Evolutionary conservation across 176 grass and related monocot species (phyloP), one percentile per base, ranked within the genome.

Genomic region (Pharus latifolius): DNA sequence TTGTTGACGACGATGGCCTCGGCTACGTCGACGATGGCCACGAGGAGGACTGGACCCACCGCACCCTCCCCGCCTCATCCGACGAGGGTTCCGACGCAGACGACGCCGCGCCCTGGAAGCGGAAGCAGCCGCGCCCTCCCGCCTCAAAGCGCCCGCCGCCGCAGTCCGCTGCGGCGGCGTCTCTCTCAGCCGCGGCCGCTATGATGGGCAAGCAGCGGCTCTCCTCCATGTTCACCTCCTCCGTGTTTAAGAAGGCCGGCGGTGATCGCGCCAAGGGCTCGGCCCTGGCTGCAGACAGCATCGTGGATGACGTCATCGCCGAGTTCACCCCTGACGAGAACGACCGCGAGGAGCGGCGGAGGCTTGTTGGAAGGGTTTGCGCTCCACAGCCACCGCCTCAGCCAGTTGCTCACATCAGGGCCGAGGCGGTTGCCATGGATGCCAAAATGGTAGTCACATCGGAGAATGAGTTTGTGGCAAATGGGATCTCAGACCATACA

Each of bases 1-100:
- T 99, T 35, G 74, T 93, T 34, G 95, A 99, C 44, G 95, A 99
- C 57, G 90, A 87, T 15, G 95, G 88, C 52, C 79, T 94, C 15
- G 95, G 95, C 20, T 99, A 99, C 71, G 82, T 52, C 7, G 95
- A 99, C 10, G 95, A 99, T 17, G 95, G 95, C 27, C 90, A 74
- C 35, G 95, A 99, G 84, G 95, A 99, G 79, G 90, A 99, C 59
- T 99, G 95, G 95, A 87, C 76, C 53, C 76, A 88, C 47, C 63
- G 81, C 26, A 80, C 54, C 20, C 65, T 86, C 40, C 76, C 65
- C 3, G 91, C 73, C 7, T 93, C 89, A 27, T 87, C 75, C 16
- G 95, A 99, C 15, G 90, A 99, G 67, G 79, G 80, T 20, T 82
- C 85, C 0, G 85, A 82, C n/a, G 73, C 16, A 32, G 74, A 87